Percentiles rank a stretch among this genome's conserved stretches.
Conservation (phyloP, 441 rosid genomes). For the Dalechampia spathulata region DNA sequence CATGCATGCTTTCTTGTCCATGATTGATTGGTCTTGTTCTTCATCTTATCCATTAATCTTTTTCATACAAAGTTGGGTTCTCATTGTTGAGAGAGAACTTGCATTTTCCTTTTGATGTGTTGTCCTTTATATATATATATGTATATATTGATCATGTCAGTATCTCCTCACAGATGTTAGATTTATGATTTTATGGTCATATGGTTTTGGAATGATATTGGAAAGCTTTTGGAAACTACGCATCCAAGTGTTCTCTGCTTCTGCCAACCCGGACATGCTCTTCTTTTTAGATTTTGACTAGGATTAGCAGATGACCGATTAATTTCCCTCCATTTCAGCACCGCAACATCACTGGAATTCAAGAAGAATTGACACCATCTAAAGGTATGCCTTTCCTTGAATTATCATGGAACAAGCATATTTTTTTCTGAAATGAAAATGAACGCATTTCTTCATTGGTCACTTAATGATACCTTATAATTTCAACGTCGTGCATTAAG, state of each 20-base stretch:
- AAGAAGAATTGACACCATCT: slow-evolving; percentile 22
- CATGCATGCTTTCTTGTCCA: background rate
- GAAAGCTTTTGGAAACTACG: background rate
- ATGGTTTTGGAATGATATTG: background rate
- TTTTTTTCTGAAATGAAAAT: too few relatives aligned
- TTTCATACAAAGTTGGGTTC: background rate
- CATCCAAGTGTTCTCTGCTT: background rate
- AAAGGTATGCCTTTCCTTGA: slow-evolving; percentile 33
- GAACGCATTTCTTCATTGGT: background rate
- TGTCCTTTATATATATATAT: too few relatives aligned
- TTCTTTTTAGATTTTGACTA: too few relatives aligned
- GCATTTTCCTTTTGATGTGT: background rate
- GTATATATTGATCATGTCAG: too few relatives aligned
- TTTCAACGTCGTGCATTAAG: background rate
- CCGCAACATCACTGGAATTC: slow-evolving; percentile 43
- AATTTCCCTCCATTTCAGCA: slow-evolving; percentile 27
- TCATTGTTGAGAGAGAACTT: background rate
- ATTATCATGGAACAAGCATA: too few relatives aligned
- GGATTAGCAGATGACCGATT: slow-evolving; percentile 2
- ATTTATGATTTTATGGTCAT: background rate
- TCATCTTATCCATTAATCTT: too few relatives aligned
- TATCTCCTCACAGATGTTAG: background rate
- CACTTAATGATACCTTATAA: background rate
- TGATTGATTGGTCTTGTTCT: background rate
- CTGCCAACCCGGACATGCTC: too few relatives aligned